phyloP scores from a whole-genome alignment of 2,329 filamentous ascomycete genomes.

The Phyllosticta capitalensis region DNA sequence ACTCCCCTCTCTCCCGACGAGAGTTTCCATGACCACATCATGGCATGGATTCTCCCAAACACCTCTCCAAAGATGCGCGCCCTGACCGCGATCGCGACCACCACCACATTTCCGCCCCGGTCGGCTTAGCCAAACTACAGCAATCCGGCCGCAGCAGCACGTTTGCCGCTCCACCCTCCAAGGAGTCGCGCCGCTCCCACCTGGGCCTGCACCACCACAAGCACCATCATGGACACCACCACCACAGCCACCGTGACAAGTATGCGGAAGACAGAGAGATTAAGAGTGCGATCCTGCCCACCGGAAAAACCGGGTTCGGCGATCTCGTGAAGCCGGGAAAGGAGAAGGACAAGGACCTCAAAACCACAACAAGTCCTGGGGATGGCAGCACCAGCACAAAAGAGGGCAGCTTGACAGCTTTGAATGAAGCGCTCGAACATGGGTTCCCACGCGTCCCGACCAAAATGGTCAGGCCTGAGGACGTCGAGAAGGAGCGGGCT shows the following conservation, averaged over 20 bases:
- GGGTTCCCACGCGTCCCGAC: not conserved
- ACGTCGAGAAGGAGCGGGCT: conserved; percentile 29
- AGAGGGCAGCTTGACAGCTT: conserved; percentile 19
- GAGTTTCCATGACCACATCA: not conserved
- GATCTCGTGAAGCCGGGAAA: conserved; percentile 29
- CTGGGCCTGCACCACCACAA: conserved; percentile 22
- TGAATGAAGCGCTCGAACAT: not conserved
- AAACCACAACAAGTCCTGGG: not conserved
- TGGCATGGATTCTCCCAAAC: conserved; percentile 1
- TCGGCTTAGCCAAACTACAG: conserved; percentile 4
- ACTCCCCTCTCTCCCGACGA: not conserved
- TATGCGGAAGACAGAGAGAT: conserved; percentile 24
- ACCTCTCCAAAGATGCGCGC: not conserved
- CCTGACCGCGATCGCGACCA: not conserved
- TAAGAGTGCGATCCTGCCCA: conserved; percentile 36
- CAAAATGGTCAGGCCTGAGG: conserved; percentile 27
- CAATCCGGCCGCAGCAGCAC: conserved; percentile 7
- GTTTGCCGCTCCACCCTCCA: conserved; percentile 6
- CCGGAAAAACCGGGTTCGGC: conserved; percentile 36
- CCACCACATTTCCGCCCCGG: conserved; percentile 3
- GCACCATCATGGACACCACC: conserved; percentile 20
- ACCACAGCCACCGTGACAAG: conserved; percentile 17
- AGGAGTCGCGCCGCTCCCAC: conserved; percentile 20
- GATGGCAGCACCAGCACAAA: conserved; percentile 23
- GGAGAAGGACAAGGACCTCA: conserved; percentile 14